Conservation (phyloP, 345 rosid genomes). For the Salix viminalis region DNA sequence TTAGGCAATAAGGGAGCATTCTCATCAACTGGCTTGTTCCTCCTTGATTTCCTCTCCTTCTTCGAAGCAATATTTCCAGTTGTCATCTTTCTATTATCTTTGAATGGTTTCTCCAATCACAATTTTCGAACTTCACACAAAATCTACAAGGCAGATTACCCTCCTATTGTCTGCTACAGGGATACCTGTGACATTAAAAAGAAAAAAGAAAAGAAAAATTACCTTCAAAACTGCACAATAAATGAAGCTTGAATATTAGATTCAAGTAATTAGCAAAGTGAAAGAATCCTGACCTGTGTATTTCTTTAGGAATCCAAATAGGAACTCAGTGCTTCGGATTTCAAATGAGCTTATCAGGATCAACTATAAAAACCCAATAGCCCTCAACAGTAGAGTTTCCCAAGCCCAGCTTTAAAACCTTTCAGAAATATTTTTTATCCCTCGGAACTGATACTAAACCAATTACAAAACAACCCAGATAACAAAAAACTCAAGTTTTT, state of each 20-base stretch:
- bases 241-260: neutral
- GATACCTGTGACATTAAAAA: neutral
- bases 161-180: neutral
- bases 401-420: neutral
- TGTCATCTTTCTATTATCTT: slow-evolving; percentile 43
- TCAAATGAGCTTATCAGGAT: neutral
- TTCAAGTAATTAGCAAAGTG: neutral
- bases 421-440: neutral
- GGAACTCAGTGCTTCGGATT: neutral
- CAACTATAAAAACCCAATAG: neutral
- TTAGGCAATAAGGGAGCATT: slow-evolving; percentile 56
- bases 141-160: slow-evolving; percentile 5
- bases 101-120: slow-evolving; percentile 5
- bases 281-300: slow-evolving; percentile 1
- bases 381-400: neutral
- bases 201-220: neutral
- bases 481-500: neutral
- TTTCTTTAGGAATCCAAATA: neutral
- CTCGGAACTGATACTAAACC: neutral
- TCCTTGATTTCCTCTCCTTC: slow-evolving; percentile 48
- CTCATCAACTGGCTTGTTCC: slow-evolving; percentile 36
- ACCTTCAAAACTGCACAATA: neutral
- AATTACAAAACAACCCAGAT: slow-evolving; percentile 1
- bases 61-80: slow-evolving; percentile 36
- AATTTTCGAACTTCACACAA: slow-evolving; percentile 1